Evolutionary conservation across 2,329 filamentous ascomycete species (phyloP), one percentile per base, ranked within the genome.

Genomic region (Colletotrichum cuscutae): DNA sequence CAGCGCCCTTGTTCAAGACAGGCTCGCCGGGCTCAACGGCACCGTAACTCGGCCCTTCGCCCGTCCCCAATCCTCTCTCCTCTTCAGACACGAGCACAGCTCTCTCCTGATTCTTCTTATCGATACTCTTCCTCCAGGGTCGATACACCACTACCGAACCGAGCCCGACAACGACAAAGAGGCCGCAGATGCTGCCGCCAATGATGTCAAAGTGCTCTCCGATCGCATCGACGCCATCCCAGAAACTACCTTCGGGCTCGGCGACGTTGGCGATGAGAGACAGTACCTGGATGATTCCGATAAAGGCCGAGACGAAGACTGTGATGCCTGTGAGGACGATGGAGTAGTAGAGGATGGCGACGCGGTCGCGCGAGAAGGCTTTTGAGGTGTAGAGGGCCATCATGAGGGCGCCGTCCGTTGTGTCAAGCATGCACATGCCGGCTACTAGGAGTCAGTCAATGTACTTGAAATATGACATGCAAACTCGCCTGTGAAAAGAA

Each of bases 341-440:
- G 13, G 95, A 97, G 83, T 98, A 98, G 84, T 98, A 98, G 1
- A 98, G 84, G 59, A 98, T 95, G 0, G 95, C 95, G n/a, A 98
- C 90, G 1, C 89, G 89, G 78, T 98, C 95, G 70, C 93, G 87
- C 0, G 94, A 91, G 59, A 97, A 92, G 35, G 93, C 86, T 73
- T 90, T 94, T 52, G 92, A 93, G 0, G 95, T 95, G 82, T 99
- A 98, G 1, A 98, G 86, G 0, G 93, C 92, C 90, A 98, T 95
- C 95, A 98, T 98, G 24, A 98, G 87, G 1, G 96, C 96, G 28
- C 96, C 96, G 77, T 98, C 97, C 0, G 92, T 93, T 0, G 95
- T 98, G 82, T 98, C 97, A 6, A 98, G 86, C 26, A 98, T 88
- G 81, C 95, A 98, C 97, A 99, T 98, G 71, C 95, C 97, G 1